Evolutionary conservation across 768 basidiomycete species (phyloP), one percentile per base, ranked within the genome.

Genomic region (Naganishia onofrii): DNA sequence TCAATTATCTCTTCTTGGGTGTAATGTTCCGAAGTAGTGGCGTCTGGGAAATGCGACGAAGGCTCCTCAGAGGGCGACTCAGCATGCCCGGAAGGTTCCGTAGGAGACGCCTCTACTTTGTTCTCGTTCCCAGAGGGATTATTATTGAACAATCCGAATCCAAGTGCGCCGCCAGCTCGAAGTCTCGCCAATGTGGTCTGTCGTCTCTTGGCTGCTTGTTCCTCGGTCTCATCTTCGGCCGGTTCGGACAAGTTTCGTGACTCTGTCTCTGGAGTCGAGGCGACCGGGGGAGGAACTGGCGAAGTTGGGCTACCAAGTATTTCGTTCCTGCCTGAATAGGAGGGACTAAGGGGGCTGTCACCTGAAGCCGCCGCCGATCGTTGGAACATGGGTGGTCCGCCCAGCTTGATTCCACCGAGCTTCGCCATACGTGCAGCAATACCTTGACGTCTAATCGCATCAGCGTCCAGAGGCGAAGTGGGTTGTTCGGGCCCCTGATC

Each of bases 371-470:
- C 42, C 23, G 56, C 31, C 68, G 38, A 31, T n/a, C 32, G 48
- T 32, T 56, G 55, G 31, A 68, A 42, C 46, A 70, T 86, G 19
- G 89, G 89, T 7, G 78, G 76, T 53, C 85, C 87, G 0, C 91
- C 91, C 73, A 93, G 89, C 71, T 86, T 87, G 77, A 95, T 88
- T 3, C 90, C 91, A 19, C 93, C 92, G 0, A 96, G 84, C 76
- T 88, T 91, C 0, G 93, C 93, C 93, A 96, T 94, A n/a, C 93
- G 86, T 69, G 95, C 92, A 0, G 93, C 92, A 44, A 96, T 90
- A 1, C 90, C 90, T 34, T 84, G 84, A 28, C 88, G 85, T 57
- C 88, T 84, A 1, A 80, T 72, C 13, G 79, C 76, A 26, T 83
- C 84, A 10, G 79, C 81, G 28, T 86, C 84, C 68, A 86, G 75